phyloP scores from a whole-genome alignment of 768 basidiomycete genomes.

The Pisolithus albus region DNA sequence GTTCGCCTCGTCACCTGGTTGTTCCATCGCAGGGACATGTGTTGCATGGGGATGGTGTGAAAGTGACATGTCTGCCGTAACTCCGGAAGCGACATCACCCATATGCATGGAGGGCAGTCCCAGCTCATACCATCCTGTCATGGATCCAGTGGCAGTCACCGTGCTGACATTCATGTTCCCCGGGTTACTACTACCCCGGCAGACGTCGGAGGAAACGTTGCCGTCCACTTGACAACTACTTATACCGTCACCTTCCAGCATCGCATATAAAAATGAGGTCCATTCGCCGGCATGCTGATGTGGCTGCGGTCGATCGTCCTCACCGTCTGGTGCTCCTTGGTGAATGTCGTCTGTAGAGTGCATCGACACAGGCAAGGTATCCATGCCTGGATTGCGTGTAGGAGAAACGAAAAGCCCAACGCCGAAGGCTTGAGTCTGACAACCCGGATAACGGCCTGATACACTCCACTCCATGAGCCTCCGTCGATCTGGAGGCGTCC shows the following conservation, averaged over 20 bases:
- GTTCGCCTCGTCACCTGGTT: conserved; percentile 14
- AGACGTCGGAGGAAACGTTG: not conserved
- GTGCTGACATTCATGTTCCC: conserved; percentile 2
- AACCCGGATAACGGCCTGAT: conserved; percentile 7
- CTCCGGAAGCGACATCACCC: conserved; percentile 1
- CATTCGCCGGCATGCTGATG: conserved; percentile 21
- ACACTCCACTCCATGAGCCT: conserved; percentile 26
- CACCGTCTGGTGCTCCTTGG: not conserved
- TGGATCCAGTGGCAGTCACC: not conserved
- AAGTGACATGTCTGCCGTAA: conserved; percentile 8
- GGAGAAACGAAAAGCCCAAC: conserved; percentile 1
- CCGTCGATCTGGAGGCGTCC: conserved; percentile 25
- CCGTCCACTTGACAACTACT: conserved; percentile 1
- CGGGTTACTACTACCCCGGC: not conserved
- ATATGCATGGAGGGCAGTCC: conserved; percentile 12
- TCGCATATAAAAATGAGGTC: conserved; percentile 28
- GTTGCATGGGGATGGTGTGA: not conserved
- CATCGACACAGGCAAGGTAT: conserved; percentile 10
- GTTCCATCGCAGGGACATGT: not conserved
- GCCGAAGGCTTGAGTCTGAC: not conserved
- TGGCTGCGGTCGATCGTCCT: not conserved
- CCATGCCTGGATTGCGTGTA: not conserved
- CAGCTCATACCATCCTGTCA: conserved; percentile 24
- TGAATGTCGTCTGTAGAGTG: not conserved
- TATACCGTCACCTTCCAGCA: conserved; percentile 27